Base-by-base conservation (phyloP, 2,329 filamentous ascomycete species). In the Tolypocladium nubicola region DNA sequence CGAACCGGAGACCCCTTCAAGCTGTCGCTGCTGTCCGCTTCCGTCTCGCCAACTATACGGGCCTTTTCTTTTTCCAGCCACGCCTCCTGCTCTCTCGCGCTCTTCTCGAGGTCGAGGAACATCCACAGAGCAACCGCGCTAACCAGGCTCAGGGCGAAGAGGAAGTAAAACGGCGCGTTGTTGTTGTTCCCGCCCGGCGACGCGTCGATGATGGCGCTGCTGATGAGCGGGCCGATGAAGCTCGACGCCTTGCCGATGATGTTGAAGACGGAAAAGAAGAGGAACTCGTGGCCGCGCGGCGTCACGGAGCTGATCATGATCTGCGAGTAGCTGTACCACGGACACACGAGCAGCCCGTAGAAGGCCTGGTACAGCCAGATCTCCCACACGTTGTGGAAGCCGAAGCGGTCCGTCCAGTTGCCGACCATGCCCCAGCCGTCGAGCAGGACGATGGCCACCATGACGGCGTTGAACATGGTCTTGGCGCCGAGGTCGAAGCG, bases 291-390 rank as follows among this genome's bases (percentile, higher is more conserved):
- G 41, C 85, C 85, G 7, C 82, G 76, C 0, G 85, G 85, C 0
- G 84, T 87, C 2, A 88, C 83, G 62, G 87, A 85, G 3, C 79
- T 83, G 62, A 88, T 88, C 79, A 88, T 85, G 63, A 85, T 87
- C 66, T 88, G 85, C 0, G 79, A 82, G 68, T 88, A 88, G 53
- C 81, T 83, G 68, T 87, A 88, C 84, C 84, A 88, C 0, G 85
- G 84, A 61, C 84, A 86, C 8, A 87, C 81, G 52, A 87, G 78
- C 1, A 88, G 72, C 0, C 85, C 85, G 63, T 87, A 88, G 61
- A 84, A 85, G 10, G 69, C 70, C 61, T 77, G 75, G 59, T 76
- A 76, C 0, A 74, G 54, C 75, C 75, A 77, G 30, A 77, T 63
- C 59, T 77, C 75, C 75, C 75, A 77, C 23, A 70, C 67, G 47